Percentiles rank a stretch among this genome's conserved stretches.
These are phyloP conservation scores for Podila clonocystis DNA, from an alignment of 192 early-diverging fungal genomes.

Conservation along the genomic window DNA sequence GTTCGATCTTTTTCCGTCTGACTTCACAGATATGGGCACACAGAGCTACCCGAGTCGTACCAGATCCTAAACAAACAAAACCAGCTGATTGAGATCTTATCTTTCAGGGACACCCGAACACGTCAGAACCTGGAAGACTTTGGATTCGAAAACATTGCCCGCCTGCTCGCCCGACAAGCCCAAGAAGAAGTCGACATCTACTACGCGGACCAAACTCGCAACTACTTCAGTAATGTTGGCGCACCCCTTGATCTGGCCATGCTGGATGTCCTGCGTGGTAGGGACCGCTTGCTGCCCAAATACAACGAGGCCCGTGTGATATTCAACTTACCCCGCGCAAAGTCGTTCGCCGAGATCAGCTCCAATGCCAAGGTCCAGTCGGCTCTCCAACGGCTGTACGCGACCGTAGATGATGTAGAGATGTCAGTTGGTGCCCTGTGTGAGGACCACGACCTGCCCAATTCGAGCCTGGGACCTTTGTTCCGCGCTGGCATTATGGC, in stretches of 20 bases:
- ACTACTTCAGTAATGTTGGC: not conserved
- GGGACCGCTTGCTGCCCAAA: conserved; percentile 9
- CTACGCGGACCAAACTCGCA: conserved; percentile 4
- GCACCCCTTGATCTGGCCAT: not conserved
- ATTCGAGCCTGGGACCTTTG: not conserved
- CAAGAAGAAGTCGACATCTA: conserved; percentile 23
- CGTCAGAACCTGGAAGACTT: not conserved
- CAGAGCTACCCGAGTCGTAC: conserved; percentile 1
- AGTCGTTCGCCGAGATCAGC: conserved; percentile 10
- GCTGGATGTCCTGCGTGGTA: conserved; percentile 10
- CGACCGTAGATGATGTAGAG: conserved; percentile 9
- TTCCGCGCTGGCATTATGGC: conserved; percentile 10
- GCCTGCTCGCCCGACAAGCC: conserved; percentile 9
- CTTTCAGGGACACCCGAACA: not conserved
- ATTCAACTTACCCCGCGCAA: not conserved
- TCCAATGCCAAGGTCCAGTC: not conserved
- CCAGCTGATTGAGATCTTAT: not conserved
- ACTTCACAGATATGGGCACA: not conserved
- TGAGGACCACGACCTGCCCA: conserved; percentile 18
- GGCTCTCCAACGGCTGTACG: not conserved
- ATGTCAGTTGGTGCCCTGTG: conserved; percentile 10
- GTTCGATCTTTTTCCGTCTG: too few species aligned
- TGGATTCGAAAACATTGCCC: not conserved
- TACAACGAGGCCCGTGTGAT: conserved; percentile 17
- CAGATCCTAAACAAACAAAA: conserved; percentile 12